phyloP scores from a whole-genome alignment of 495 filamentous ascomycete species.

The Neurospora sp. region DNA sequence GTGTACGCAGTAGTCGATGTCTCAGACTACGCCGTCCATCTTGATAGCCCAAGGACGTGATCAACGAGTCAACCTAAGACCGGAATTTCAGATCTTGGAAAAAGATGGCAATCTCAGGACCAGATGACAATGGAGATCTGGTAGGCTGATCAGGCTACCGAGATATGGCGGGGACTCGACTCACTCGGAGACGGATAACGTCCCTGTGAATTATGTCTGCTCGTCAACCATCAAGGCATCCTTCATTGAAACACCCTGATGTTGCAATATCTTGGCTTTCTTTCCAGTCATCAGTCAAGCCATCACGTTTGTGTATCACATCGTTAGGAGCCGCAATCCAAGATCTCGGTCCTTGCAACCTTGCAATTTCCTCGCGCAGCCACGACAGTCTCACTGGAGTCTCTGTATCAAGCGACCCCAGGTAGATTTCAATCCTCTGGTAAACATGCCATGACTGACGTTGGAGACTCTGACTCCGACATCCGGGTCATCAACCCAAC shows the following conservation, averaged over 20 bases:
- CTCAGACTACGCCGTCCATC: neutral
- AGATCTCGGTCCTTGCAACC: neutral
- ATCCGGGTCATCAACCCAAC: neutral
- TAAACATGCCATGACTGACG: neutral
- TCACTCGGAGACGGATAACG: neutral
- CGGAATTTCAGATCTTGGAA: neutral
- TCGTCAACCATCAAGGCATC: neutral
- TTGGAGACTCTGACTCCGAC: neutral
- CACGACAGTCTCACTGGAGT: neutral
- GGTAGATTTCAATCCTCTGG: neutral
- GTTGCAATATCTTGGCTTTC: neutral
- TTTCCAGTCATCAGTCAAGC: neutral
- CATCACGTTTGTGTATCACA: neutral
- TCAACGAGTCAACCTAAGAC: neutral
- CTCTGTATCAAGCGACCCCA: neutral
- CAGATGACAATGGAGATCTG: neutral
- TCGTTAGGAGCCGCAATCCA: neutral
- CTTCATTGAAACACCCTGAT: neutral
- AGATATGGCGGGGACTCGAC: neutral
- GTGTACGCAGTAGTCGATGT: neutral
- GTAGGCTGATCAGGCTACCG: neutral
- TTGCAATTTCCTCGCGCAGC: neutral
- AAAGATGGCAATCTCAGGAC: neutral
- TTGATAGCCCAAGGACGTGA: neutral
- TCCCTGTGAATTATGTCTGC: neutral